Evolutionary conservation across 2,329 filamentous ascomycete genomes (phyloP).

Genomic region (Alternaria tenuissima): DNA sequence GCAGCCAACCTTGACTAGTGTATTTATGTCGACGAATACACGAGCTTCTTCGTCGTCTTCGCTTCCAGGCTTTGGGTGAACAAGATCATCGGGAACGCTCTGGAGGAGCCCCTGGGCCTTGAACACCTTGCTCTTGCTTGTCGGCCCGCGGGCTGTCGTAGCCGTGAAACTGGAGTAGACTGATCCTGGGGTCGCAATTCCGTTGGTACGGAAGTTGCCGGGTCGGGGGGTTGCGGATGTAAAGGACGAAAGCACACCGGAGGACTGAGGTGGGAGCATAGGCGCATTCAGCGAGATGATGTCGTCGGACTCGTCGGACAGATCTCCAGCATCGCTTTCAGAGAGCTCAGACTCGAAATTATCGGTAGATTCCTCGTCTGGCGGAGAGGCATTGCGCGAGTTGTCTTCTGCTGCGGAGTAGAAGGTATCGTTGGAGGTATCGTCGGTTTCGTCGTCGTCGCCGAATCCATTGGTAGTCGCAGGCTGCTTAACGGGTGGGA

Average conservation of each 20-base stretch:
- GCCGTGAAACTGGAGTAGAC: conserved; percentile 90
- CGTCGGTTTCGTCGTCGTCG: conserved; percentile 79
- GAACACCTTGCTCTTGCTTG: conserved; percentile 79
- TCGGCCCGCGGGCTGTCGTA: conserved; percentile 75
- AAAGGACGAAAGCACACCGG: conserved; percentile 80
- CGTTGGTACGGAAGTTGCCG: conserved; percentile 73
- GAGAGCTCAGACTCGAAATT: conserved; percentile 66
- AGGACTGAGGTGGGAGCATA: conserved; percentile 76
- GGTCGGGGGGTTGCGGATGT: conserved; percentile 84
- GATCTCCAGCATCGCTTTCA: conserved; percentile 72
- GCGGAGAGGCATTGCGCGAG: conserved; percentile 51
- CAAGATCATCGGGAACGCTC: conserved; percentile 75
- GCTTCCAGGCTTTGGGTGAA: conserved; percentile 82
- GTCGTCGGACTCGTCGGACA: conserved; percentile 92
- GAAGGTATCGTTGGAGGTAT: conserved; percentile 89
- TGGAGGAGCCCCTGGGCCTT: conserved; percentile 80
- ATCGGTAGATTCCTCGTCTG: conserved; percentile 53
- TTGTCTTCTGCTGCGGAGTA: conserved; percentile 87
- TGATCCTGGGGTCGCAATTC: conserved; percentile 82
- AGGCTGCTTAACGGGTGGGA: conserved; percentile 54
- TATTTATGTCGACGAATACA: conserved; percentile 88
- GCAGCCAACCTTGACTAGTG: conserved; percentile 87
- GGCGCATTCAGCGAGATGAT: conserved; percentile 90
- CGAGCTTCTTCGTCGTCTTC: conserved; percentile 89
- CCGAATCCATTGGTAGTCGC: conserved; percentile 66